Percentiles rank a stretch among this genome's conserved stretches.
phyloP scores from a whole-genome alignment of 176 grass and related monocot species.

The Guadua angustifolia region DNA sequence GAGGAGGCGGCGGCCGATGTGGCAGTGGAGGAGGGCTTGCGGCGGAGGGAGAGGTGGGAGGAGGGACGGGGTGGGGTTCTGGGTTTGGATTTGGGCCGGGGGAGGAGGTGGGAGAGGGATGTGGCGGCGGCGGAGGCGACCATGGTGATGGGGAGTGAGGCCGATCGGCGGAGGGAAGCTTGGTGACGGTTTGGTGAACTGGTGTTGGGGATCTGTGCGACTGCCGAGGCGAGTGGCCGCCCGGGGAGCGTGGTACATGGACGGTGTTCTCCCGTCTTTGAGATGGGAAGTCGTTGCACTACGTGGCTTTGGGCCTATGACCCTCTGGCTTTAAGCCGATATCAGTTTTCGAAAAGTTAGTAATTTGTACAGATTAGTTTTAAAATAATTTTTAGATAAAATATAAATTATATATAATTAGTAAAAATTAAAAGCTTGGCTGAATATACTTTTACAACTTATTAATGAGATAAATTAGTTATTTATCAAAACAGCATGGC shows the following conservation, averaged over 20 bases:
- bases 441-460: no score
- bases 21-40: slow-evolving; percentile 2
- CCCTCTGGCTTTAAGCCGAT: no score
- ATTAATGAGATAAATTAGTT: no score
- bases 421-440: no score
- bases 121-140: slow-evolving; percentile 35
- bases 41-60: slow-evolving; percentile 27
- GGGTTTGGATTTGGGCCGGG: slow-evolving; percentile 14
- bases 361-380: no score
- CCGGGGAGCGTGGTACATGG: neutral
- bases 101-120: slow-evolving; percentile 41
- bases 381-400: no score
- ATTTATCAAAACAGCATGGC: no score
- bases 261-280: no score
- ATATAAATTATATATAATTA: no score
- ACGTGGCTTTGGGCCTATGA: no score
- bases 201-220: slow-evolving; percentile 36
- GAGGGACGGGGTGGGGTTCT: slow-evolving; percentile 28
- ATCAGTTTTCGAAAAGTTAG: no score
- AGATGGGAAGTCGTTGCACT: no score
- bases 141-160: slow-evolving; percentile 54
- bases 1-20: slow-evolving; percentile 22
- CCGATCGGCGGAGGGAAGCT: slow-evolving; percentile 18
- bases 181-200: slow-evolving; percentile 47
- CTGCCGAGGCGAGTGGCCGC: neutral